Conservation (phyloP, 2,329 filamentous ascomycete genomes). For the Xylariomycetidae sp. region DNA sequence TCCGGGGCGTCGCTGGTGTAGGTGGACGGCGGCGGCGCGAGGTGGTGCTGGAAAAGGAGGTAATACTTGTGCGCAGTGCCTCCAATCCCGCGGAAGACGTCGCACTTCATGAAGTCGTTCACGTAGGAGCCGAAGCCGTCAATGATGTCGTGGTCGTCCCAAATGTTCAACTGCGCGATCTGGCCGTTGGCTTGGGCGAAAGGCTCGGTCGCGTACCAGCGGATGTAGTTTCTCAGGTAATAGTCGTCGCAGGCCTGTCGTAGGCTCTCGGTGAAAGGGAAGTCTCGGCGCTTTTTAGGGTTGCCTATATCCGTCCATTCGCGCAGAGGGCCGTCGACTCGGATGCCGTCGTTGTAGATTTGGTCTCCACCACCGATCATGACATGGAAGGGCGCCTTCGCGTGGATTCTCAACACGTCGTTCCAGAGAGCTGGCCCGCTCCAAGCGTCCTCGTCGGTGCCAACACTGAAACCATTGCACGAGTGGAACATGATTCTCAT, state of each 20-base stretch:
- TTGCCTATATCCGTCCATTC: conserved; percentile 81
- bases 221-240: conserved; percentile 84
- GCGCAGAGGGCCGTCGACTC: conserved; percentile 75
- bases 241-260: conserved; percentile 82
- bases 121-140: conserved; percentile 93
- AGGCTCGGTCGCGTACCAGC: conserved; percentile 75
- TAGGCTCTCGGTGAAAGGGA: conserved; percentile 71
- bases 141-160: conserved; percentile 95
- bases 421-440: conserved; percentile 93
- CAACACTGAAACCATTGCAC: conserved; percentile 92
- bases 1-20: conserved; percentile 65
- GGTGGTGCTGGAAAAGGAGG: conserved; percentile 92
- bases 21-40: conserved; percentile 77
- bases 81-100: conserved; percentile 87
- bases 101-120: conserved; percentile 85
- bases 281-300: conserved; percentile 72
- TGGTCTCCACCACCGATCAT: conserved; percentile 95
- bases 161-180: conserved; percentile 94
- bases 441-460: conserved; percentile 67
- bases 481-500: conserved; percentile 99
- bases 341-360: conserved; percentile 91
- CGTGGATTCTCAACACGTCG: conserved; percentile 79
- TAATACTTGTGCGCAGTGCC: conserved; percentile 97
- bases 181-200: conserved; percentile 84
- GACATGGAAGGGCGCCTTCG: conserved; percentile 80